Evolutionary conservation across 1,139 yeast species (phyloP).

Genomic region (Debaryomyces subglobosus): DNA sequence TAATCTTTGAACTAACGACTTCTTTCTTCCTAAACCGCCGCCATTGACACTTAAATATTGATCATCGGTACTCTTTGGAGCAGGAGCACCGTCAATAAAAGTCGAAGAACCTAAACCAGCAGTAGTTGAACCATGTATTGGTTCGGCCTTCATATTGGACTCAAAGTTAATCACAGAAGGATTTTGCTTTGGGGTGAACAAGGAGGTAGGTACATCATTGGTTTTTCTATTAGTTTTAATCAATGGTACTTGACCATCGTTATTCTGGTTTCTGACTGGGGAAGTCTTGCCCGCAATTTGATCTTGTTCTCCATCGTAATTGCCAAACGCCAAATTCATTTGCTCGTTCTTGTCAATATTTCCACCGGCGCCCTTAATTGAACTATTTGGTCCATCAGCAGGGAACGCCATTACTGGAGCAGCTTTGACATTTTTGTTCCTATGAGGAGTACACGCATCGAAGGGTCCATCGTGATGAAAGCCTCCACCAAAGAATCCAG

Average conservation of each 20-base stretch:
- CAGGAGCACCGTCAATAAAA: slow-evolving; percentile 96
- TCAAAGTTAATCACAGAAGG: slow-evolving; percentile 70
- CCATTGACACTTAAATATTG: slow-evolving; percentile 28
- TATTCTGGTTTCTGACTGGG: slow-evolving; percentile 16
- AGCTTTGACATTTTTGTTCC: slow-evolving; percentile 76
- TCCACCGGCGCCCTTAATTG: slow-evolving; percentile 66
- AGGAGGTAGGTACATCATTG: slow-evolving; percentile 24
- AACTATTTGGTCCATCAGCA: slow-evolving; percentile 89
- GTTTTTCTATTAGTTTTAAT: slow-evolving; percentile 16
- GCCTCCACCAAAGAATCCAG: slow-evolving; percentile 92
- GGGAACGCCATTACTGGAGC: slow-evolving; percentile 98
- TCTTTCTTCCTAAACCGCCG: slow-evolving; percentile 65
- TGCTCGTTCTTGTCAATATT: slow-evolving; percentile 55
- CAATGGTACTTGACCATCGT: slow-evolving; percentile 17
- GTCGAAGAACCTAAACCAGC: slow-evolving; percentile 91
- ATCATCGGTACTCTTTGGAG: slow-evolving; percentile 50
- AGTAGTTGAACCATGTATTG: slow-evolving; percentile 83
- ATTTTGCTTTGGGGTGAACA: slow-evolving; percentile 46
- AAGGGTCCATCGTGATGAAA: slow-evolving; percentile 99
- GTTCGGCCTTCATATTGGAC: slow-evolving; percentile 65
- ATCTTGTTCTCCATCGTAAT: slow-evolving; percentile 37
- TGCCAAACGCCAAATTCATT: slow-evolving; percentile 66
- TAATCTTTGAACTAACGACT: slow-evolving; percentile 72
- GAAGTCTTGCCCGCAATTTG: slow-evolving; percentile 37
- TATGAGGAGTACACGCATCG: slow-evolving; percentile 96